Evolutionary conservation across 192 early-diverging fungal genomes (phyloP), one percentile per base, ranked within the genome.

Genomic region (Coemansia sp.): DNA sequence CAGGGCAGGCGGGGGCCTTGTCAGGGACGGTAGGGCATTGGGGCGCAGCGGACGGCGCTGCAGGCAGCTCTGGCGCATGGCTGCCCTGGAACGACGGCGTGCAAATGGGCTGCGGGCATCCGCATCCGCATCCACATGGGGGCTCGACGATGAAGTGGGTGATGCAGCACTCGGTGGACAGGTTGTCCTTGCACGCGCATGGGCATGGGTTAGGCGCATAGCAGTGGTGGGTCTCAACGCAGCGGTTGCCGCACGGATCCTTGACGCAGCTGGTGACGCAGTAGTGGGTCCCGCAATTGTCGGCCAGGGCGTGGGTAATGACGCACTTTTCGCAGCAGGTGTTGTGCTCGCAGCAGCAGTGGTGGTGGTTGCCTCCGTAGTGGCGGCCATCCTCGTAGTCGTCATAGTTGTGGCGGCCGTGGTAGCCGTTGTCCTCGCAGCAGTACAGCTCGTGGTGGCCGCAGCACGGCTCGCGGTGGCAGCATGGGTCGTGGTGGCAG

Each of bases 251-350:
- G 58, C 73, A 81, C 20, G 72, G 72, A n/a, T 80, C 78, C 73
- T 80, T 80, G 69, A 80, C 59, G 54, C 78, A 80, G 73, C 68
- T 80, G 41, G 72, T 75, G 58, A 80, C 78, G 50, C 78, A 80
- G 78, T 80, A 80, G 78, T 80, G 78, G 6, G 78, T 80, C 59
- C 73, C 78, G 48, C 73, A 80, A 66, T 71, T 75, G 42, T 80
- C 78, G 23, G 73, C 78, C 4, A 80, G 29, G 0, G 78, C 78
- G 45, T 80, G 78, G 3, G 78, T 80, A 15, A 74, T 65, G 3
- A 74, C 61, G 59, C 58, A 59, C 55, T 69, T 71, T 57, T 80
- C 73, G 69, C 77, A 74, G 72, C 69, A 71, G 32, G 55, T 45
- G 72, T 74, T 62, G 58, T 67, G 71, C 60, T 72, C 62, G 58